Evolutionary conservation across 1,284 basidiomycete genomes (phyloP).

Genomic region (Cerrena zonata): DNA sequence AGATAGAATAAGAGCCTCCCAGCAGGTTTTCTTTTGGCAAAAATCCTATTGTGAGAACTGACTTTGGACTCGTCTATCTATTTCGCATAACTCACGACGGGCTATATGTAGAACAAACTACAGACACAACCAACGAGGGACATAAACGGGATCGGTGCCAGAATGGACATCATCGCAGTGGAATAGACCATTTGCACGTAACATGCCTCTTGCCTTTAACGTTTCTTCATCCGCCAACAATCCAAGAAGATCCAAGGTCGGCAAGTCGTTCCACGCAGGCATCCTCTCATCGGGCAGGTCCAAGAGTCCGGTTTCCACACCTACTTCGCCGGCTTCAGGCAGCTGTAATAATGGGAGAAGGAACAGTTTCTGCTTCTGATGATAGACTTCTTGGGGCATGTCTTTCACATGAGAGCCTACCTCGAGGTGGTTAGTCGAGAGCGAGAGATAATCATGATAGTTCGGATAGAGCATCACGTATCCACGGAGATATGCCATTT

Average conservation of each 20-base stretch:
- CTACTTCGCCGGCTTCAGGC: slow-evolving; percentile 12
- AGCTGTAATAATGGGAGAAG: slow-evolving; percentile 61
- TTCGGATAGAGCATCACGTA: slow-evolving; percentile 85
- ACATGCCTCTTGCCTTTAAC: slow-evolving; percentile 35
- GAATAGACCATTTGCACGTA: slow-evolving; percentile 22
- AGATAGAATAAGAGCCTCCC: not conserved
- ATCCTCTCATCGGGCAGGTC: slow-evolving; percentile 52
- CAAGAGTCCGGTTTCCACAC: slow-evolving; percentile 36
- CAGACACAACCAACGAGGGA: not conserved
- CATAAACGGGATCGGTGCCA: not conserved
- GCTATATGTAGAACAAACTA: too few relatives aligned
- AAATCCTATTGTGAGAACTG: not conserved
- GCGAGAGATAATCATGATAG: slow-evolving; percentile 58
- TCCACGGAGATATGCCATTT: slow-evolving; percentile 71
- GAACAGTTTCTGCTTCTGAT: slow-evolving; percentile 59
- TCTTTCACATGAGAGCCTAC: slow-evolving; percentile 71
- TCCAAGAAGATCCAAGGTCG: slow-evolving; percentile 68
- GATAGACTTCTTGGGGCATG: slow-evolving; percentile 41
- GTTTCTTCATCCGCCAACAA: slow-evolving; percentile 40
- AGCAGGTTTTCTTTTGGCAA: not conserved
- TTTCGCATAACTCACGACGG: too few relatives aligned
- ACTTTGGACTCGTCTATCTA: not conserved
- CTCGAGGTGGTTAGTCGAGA: slow-evolving; percentile 83
- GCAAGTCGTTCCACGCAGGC: slow-evolving; percentile 50
- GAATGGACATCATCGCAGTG: slow-evolving; percentile 7